phyloP scores from a whole-genome alignment of 306 rosid genomes.

The Castanea crenata region DNA sequence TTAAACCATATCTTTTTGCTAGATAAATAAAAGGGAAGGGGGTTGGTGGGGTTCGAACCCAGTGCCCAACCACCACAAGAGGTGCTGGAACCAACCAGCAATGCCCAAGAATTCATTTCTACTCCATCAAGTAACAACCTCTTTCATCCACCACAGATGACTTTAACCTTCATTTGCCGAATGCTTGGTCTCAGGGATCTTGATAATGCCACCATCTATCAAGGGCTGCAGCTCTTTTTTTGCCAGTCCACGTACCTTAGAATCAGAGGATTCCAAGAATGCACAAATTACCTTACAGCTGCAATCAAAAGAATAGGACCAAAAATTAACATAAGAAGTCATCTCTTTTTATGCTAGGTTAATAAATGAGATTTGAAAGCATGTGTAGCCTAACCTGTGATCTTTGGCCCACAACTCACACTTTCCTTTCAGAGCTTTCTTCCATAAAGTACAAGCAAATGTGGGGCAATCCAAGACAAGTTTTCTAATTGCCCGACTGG shows the following conservation, averaged over 20 bases:
- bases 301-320: slow-evolving; percentile 34
- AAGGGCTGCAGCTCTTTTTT: slow-evolving; percentile 67
- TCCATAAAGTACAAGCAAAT: slow-evolving; percentile 81
- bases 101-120: not conserved
- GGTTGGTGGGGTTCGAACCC: not conserved
- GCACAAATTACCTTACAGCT: slow-evolving; percentile 84
- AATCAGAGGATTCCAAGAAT: slow-evolving; percentile 68
- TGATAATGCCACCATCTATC: slow-evolving; percentile 59
- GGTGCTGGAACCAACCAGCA: slow-evolving; percentile 9
- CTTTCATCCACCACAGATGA: slow-evolving; percentile 12
- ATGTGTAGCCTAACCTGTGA: slow-evolving; percentile 57
- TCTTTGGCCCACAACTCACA: slow-evolving; percentile 74
- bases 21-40: no score
- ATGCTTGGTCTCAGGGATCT: slow-evolving; percentile 33
- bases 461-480: slow-evolving; percentile 76
- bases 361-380: slow-evolving; percentile 5
- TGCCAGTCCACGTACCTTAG: slow-evolving; percentile 45
- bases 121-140: not conserved
- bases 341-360: not conserved
- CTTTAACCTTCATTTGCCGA: slow-evolving; percentile 4
- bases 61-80: no score
- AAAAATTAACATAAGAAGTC: slow-evolving; percentile 11
- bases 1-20: not conserved
- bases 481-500: slow-evolving; percentile 85
- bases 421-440: slow-evolving; percentile 70